Evolutionary conservation across 441 rosid genomes (phyloP), one percentile per base, ranked within the genome.

Genomic region (Croton setiger): DNA sequence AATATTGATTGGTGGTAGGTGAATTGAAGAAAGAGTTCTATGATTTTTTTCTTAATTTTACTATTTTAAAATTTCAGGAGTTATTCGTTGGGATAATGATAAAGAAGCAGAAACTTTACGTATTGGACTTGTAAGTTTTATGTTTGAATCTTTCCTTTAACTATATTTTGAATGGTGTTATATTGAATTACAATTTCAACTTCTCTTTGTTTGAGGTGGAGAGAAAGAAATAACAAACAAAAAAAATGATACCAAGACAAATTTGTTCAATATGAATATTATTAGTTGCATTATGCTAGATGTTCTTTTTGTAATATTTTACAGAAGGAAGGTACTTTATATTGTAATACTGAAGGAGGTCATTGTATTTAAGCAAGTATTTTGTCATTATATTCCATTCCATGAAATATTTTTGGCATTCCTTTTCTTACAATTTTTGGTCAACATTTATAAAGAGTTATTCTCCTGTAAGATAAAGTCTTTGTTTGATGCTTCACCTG

Each of bases 51-150:
- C 39, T 68, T 54, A 37, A 17, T 12, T 36, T 21, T 47, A 9
- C 18, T 10, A 21, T 35, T 72, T 76, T 27, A 72, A 54, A 17
- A 58, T 75, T 79, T 78, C 90, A 93, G 98, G 87, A 76, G 76
- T 83, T 68, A 71, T 86, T 36, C 77, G 54, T 70, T 87, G 92
- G 94, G 74, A 81, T 10, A 80, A 92, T 70, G 96, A 91, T 72
- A 86, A 80, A 85, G 98, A 93, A 74, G 95, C 96, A 49, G 91
- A 80, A 79, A 64, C 45, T 60, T 83, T 93, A 79, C 96, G 97
- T 17, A 56, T 91, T 79, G 98, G 98, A 71, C 81, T 75, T 83
- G 98, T 93, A 88, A 81, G 96, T 80, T 71, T 63, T 20, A 33
- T 39, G 47, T 71, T 43, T 60, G 17, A 9, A 23, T 27, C 14